Base-by-base conservation (phyloP, 164 flowering plant species). In the Hamamelis virginiana region DNA sequence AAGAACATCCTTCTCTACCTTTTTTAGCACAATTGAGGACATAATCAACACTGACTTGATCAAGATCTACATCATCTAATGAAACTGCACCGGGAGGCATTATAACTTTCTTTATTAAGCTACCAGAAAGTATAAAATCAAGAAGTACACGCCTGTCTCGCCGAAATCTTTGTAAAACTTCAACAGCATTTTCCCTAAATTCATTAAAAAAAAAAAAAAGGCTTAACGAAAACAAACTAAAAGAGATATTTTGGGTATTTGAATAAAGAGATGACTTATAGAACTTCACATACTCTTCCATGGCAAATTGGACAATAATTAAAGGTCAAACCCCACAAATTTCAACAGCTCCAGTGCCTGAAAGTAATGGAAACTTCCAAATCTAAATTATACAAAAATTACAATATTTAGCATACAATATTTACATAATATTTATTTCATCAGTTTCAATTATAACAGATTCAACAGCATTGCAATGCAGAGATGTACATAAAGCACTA, bases 71-170 rank as follows among this genome's bases (percentile, higher is more conserved):
- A 75, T 96, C 99, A 76, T 96, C 98, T 26, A 96, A 78, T 26
- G 99, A 85, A 68, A 93, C 90, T 1, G 99, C 99, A 23, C 99
- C 98, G 22, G 99, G 98, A 51, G 99, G 99, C 97, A 96, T 86
- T 53, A 90, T 73, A 64, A 96, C 99, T 70, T 88, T 93, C 86
- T 91, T 91, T 25, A 96, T 82, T 65, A 93, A 79, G 76, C 88
- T 96, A 68, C 95, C 98, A 38, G 99, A 86, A 22, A 96, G 81
- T 59, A 96, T 77, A 71, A 86, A 96, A 80, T 85, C 87, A 46
- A 96, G 84, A 55, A 96, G 91, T 18, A 87, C 80, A 13, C 88
- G 87, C 75, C 99, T 72, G 72, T 96, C 99, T 3, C 99, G 88
- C 66, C 98, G 82, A 71, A 79, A 93, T 38, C 96, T 80, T 71